A percentile compares a stretch with the other conserved stretches of the same genome.
phyloP scores from a whole-genome alignment of 352 stramenopile genomes.

The Phytopythium cucurbitacearum region DNA sequence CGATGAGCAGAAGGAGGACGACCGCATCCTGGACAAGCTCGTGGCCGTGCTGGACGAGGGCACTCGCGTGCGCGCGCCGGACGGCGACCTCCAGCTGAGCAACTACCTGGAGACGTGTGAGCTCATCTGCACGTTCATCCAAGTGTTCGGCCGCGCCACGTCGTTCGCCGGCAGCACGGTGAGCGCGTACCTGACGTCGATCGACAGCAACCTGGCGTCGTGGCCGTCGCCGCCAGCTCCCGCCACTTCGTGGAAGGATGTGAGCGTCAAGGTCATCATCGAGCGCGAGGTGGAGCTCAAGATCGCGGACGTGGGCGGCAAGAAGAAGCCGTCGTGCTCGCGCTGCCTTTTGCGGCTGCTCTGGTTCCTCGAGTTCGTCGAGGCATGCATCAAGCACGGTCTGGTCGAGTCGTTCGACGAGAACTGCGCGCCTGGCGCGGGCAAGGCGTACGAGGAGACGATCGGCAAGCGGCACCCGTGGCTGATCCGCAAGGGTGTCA shows the following conservation, averaged over 20 bases:
- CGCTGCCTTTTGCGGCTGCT: constrained; percentile 68
- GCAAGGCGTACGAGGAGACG: constrained; percentile 82
- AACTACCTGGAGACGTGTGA: constrained; percentile 53
- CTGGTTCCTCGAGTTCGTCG: constrained; percentile 85
- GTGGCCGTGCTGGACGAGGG: constrained; percentile 31
- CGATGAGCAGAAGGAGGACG: constrained; percentile 24
- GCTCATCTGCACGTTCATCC: constrained; percentile 66
- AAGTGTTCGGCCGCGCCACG: constrained; percentile 74
- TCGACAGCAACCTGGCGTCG: constrained; percentile 49
- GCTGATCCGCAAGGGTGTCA: constrained; percentile 83
- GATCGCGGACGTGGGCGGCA: constrained; percentile 57
- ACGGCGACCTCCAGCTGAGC: constrained; percentile 37
- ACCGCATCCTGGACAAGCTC: constrained; percentile 46
- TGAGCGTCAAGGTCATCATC: constrained; percentile 52
- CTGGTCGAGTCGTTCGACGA: constrained; percentile 63
- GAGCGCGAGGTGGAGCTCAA: constrained; percentile 60
- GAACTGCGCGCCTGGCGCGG: constrained; percentile 54
- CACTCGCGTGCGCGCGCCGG: constrained; percentile 15
- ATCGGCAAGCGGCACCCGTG: constrained; percentile 76
- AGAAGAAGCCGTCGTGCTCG: constrained; percentile 80
- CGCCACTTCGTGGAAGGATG: constrained; percentile 37
- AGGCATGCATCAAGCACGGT: constrained; percentile 64
- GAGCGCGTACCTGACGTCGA: constrained; percentile 64
- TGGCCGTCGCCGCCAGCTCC: constrained; percentile 29
- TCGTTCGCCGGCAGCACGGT: constrained; percentile 78